Evolutionary conservation across 2,329 filamentous ascomycete genomes (phyloP).

Genomic region (Cladophialophora exuberans): DNA sequence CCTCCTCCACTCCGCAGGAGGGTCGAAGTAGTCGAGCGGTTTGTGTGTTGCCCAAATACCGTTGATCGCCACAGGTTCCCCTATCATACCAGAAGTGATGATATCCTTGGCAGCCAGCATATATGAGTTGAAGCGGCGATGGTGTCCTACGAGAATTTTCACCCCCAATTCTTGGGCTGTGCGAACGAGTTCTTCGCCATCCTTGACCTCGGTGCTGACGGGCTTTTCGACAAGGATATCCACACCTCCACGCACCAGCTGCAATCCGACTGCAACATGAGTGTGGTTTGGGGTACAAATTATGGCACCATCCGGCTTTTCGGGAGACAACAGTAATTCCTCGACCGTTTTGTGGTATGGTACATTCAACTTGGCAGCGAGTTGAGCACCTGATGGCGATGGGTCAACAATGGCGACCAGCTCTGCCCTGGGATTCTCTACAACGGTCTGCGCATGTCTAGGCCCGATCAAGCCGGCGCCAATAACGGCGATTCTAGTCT

Average conservation of each 20-base stretch:
- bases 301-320: background rate
- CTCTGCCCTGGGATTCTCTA: background rate
- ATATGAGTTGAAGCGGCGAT: constrained; percentile 17
- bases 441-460: background rate
- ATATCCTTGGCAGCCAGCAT: constrained; percentile 15
- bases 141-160: constrained; percentile 16
- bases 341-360: background rate
- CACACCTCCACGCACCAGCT: background rate
- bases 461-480: constrained; percentile 5
- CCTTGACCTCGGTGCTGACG: background rate
- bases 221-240: constrained; percentile 14
- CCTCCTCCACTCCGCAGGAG: constrained; percentile 2
- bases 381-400: background rate
- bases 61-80: constrained; percentile 11
- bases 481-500: constrained; percentile 6
- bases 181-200: background rate
- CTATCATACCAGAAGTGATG: constrained; percentile 5
- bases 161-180: background rate
- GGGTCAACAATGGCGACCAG: constrained; percentile 10
- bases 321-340: background rate
- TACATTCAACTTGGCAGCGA: background rate
- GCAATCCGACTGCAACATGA: constrained; percentile 1
- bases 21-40: constrained; percentile 13
- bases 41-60: constrained; percentile 19
- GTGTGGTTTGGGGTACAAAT: constrained; percentile 9